These are phyloP conservation scores for Echria macrotheca DNA, from an alignment of 495 filamentous ascomycete genomes.

Conservation along the genomic window DNA sequence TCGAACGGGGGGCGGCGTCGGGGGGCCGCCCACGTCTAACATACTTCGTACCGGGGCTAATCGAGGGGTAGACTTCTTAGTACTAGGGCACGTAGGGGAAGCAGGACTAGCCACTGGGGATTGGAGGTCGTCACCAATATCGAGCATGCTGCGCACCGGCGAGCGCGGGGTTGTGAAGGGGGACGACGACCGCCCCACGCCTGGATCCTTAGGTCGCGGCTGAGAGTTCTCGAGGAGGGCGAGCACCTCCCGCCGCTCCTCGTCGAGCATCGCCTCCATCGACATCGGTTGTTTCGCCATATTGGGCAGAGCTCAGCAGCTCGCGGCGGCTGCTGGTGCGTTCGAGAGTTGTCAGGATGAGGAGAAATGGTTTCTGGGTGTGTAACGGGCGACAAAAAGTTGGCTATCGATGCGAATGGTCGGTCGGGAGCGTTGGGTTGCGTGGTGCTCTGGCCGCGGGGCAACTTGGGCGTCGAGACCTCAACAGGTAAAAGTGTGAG, in stretches of 20 bases:
- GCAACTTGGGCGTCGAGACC: neutral
- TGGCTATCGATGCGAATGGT: no score
- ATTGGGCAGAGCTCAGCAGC: neutral
- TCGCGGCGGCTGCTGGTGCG: neutral
- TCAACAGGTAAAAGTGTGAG: conserved; percentile 19
- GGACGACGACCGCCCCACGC: conserved; percentile 41
- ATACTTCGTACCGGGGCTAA: conserved; percentile 52
- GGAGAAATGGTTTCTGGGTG: neutral
- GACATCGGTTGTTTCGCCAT: conserved; percentile 44
- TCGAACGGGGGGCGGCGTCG: conserved; percentile 25
- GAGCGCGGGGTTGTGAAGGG: conserved; percentile 46
- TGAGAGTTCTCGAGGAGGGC: conserved; percentile 49
- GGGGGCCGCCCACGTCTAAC: conserved; percentile 48
- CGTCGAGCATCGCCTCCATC: conserved; percentile 64
- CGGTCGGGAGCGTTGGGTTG: no score
- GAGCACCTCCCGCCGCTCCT: conserved; percentile 67
- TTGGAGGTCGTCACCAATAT: conserved; percentile 38
- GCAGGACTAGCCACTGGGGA: conserved; percentile 13
- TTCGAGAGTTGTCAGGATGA: neutral
- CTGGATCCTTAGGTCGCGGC: conserved; percentile 34
- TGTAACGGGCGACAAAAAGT: neutral
- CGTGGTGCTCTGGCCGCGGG: neutral
- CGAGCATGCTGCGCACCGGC: conserved; percentile 51
- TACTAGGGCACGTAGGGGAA: conserved; percentile 20
- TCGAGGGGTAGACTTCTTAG: conserved; percentile 20